Percentiles rank a stretch among this genome's conserved stretches.
Conservation (phyloP, 139 green algal genomes). For the Desmodesmus armatus region DNA sequence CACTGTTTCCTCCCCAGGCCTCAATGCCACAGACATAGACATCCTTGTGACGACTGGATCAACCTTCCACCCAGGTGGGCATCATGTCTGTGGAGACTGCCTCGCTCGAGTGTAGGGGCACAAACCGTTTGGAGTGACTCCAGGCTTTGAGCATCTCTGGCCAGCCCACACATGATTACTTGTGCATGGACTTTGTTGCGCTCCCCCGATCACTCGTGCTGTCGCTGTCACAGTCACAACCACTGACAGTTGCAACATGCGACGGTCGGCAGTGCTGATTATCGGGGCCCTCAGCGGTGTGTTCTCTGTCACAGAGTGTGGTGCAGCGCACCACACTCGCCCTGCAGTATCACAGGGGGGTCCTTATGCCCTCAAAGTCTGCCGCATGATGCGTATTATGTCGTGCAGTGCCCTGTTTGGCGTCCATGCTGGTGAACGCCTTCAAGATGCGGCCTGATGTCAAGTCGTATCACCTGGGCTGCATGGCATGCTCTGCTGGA, state of each 20-base stretch:
- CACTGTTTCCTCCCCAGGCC: neutral
- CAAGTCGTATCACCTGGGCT: constrained; percentile 69
- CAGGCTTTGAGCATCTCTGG: neutral
- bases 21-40: constrained; percentile 39
- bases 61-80: constrained; percentile 60
- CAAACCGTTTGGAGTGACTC: neutral
- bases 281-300: neutral
- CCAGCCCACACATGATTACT: neutral
- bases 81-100: neutral
- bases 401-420: constrained; percentile 62
- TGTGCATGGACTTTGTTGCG: neutral
- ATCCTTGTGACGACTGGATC: constrained; percentile 52
- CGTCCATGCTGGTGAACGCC: constrained; percentile 68
- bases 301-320: too few relatives aligned
- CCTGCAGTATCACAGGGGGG: neutral
- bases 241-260: neutral
- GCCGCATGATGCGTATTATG: neutral
- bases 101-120: neutral
- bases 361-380: neutral
- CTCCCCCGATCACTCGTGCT: neutral
- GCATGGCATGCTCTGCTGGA: constrained; percentile 75
- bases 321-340: neutral
- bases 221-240: neutral
- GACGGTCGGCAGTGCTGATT: too few relatives aligned
- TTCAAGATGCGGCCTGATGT: constrained; percentile 69